A percentile compares a stretch with the other conserved stretches of the same genome.
These are phyloP conservation scores for Neoascochyta sp. DNA, from an alignment of 2,329 filamentous ascomycete species.

Conservation along the genomic window DNA sequence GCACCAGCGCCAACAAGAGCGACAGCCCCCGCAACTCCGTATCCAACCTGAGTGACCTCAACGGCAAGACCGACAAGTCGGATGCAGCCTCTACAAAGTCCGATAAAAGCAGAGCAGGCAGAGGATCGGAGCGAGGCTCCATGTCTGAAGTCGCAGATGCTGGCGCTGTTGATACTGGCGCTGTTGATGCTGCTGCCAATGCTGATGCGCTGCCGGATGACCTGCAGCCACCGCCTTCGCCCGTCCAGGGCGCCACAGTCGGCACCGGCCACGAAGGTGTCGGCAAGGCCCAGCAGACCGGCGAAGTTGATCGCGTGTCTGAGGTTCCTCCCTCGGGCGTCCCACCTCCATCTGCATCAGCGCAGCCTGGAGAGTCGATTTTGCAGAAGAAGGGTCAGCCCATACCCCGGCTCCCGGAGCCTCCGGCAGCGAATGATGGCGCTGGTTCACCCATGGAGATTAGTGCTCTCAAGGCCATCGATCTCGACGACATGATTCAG, in stretches of 20 bases:
- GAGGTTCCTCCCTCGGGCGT: constrained; percentile 75
- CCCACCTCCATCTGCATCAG: constrained; percentile 52
- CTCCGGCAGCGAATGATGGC: constrained; percentile 48
- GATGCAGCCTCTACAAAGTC: constrained; percentile 76
- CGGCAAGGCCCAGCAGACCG: constrained; percentile 73
- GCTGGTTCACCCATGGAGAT: constrained; percentile 67
- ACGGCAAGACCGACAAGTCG: constrained; percentile 60
- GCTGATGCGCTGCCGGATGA: constrained; percentile 30
- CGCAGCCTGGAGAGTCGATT: constrained; percentile 82
- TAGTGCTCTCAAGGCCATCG: constrained; percentile 84
- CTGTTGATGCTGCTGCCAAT: constrained; percentile 32
- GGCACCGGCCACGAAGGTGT: constrained; percentile 74
- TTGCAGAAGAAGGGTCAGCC: constrained; percentile 74
- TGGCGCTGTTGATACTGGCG: constrained; percentile 44
- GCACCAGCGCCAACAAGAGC: constrained; percentile 53
- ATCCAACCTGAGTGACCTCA: constrained; percentile 47
- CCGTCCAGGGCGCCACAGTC: constrained; percentile 72
- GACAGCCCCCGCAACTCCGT: constrained; percentile 82
- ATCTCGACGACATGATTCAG: constrained; percentile 96
- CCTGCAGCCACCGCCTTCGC: constrained; percentile 68
- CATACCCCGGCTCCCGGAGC: constrained; percentile 59
- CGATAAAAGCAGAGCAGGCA: constrained; percentile 53
- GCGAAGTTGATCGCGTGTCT: constrained; percentile 92
- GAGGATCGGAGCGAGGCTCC: constrained; percentile 36
- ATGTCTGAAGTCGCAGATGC: constrained; percentile 31